Conservation (phyloP, 1,284 basidiomycete genomes). For the Serendipita sp. region DNA sequence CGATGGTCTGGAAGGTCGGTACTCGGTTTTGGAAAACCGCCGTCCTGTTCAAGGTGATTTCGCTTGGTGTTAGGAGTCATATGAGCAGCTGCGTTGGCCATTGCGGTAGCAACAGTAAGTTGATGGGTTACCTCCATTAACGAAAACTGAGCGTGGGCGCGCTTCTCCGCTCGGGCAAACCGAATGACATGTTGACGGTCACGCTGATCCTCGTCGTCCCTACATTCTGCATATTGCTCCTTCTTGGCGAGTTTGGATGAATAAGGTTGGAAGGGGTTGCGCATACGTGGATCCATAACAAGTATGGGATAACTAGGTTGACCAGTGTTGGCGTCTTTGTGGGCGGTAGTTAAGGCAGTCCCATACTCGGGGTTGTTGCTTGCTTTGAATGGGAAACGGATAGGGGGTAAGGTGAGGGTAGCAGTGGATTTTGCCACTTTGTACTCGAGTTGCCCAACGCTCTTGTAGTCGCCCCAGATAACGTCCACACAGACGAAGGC, state of each 20-base stretch:
- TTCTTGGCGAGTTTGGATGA: conserved; percentile 31
- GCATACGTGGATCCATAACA: conserved; percentile 52
- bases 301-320: conserved; percentile 39
- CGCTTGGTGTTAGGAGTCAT: not conserved
- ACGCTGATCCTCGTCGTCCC: conserved; percentile 21
- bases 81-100: not conserved
- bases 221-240: conserved; percentile 49
- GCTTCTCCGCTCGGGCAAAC: not conserved
- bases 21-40: not conserved
- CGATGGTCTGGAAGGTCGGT: conserved; percentile 21
- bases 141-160: not conserved
- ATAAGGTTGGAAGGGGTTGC: conserved; percentile 58
- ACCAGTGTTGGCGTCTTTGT: not conserved
- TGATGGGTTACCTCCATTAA: not conserved
- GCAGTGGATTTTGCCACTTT: not conserved
- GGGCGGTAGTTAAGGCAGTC: not conserved
- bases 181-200: conserved; percentile 1
- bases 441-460: conserved; percentile 22
- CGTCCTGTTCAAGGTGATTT: not conserved
- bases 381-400: conserved; percentile 24
- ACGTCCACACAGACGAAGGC: conserved; percentile 88
- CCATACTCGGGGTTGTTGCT: conserved; percentile 26
- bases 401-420: not conserved
- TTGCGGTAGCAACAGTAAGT: not conserved
- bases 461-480: conserved; percentile 53